Base-by-base conservation (phyloP, 108 stramenopile species). In the Nitzschia putrida region DNA sequence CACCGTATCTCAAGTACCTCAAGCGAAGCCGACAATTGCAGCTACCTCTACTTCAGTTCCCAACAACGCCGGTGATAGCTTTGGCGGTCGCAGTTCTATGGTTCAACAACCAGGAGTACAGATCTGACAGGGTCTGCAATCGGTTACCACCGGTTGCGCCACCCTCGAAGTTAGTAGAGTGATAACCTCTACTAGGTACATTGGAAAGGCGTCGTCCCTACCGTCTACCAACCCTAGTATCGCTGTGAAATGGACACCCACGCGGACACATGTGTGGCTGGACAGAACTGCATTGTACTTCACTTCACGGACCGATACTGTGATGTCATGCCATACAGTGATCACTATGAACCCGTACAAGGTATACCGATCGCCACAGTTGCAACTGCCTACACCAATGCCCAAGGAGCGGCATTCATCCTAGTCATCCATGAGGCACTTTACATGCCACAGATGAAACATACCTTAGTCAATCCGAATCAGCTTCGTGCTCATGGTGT, bases 231-330 rank as follows among this genome's bases (percentile, higher is more conserved):
- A n/a, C n/a, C n/a, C n/a, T n/a, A n/a, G n/a, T n/a, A n/a, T n/a
- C n/a, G n/a, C n/a, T n/a, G n/a, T n/a, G 80, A 80, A 42, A 23
- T 80, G 20, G 80, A 80, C 20, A 72, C 80, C 0, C 80, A 80
- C 44, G 75, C 80, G 9, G 67, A 80, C 37, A 80, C 71, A 51
- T 20, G 38, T 7, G 70, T 59, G 8, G 13, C 69, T 44, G 80
- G 80, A 8, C 18, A 41, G 5, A 49, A 13, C 7, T 66, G 42
- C 21, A 18, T 11, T 20, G 37, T 37, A 10, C 24, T 59, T 12
- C 14, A 59, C 8, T 12, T 8, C 37, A 59, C 58, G 20, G 26
- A 26, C 11, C 16, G 20, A 8, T 29, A 8, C 7, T 9, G 23
- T 18, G 8, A 8, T 10, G 58, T 59, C 10, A 24, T 9, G 7